phyloP scores from a whole-genome alignment of 139 green algal species.

The Coccomyxa sp. region DNA sequence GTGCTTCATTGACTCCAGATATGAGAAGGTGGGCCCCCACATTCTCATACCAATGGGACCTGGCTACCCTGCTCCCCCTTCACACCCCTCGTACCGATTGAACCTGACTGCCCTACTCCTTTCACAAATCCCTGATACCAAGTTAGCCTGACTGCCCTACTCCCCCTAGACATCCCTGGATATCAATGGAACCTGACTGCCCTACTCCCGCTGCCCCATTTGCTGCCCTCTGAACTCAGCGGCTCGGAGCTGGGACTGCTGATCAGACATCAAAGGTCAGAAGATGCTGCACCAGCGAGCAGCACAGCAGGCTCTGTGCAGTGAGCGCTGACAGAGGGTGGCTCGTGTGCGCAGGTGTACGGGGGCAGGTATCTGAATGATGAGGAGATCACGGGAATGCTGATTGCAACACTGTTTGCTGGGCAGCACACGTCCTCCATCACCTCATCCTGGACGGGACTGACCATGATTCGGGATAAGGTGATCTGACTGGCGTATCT shows the following conservation, averaged over 20 bases:
- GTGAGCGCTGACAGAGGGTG: not conserved
- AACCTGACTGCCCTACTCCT: no score
- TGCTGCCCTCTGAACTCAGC: no score
- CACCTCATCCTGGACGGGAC: constrained; percentile 89
- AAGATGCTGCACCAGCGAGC: not conserved
- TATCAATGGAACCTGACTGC: no score
- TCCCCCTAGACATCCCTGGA: no score
- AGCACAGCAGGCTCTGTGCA: no score
- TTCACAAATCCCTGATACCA: no score
- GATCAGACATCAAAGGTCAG: not conserved
- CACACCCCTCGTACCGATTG: no score
- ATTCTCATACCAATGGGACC: no score
- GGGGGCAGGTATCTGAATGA: constrained; percentile 76
- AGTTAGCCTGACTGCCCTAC: no score
- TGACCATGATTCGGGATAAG: constrained; percentile 18
- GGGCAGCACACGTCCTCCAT: constrained; percentile 97
- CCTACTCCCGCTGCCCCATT: no score
- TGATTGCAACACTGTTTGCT: constrained; percentile 96
- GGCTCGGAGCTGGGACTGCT: no score
- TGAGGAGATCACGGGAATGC: constrained; percentile 93
- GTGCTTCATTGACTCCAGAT: constrained; percentile 13
- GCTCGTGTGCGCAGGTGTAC: constrained; percentile 58
- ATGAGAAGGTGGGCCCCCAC: constrained; percentile 2
- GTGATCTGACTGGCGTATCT: not conserved
- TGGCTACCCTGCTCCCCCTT: no score